Conservation (phyloP, 2,329 filamentous ascomycete genomes). For the Colletotrichum endophyticum region DNA sequence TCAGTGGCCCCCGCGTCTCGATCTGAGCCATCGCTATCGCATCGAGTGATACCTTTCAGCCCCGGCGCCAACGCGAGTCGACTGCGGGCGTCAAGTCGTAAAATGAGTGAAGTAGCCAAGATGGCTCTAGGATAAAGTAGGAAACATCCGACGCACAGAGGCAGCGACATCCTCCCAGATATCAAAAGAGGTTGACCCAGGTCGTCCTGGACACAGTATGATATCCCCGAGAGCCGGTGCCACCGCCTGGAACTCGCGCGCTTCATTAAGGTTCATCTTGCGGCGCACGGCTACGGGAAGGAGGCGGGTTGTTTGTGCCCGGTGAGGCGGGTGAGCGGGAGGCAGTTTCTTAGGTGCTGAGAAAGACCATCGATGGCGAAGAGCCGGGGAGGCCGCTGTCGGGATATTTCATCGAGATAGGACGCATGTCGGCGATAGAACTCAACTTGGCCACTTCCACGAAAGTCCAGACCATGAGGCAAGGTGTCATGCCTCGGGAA, state of each 20-base stretch:
- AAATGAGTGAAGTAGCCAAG: not conserved
- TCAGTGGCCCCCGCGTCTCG: not conserved
- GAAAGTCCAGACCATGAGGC: not conserved
- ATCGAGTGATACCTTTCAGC: not conserved
- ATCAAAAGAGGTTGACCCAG: not conserved
- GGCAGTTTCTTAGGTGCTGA: fast-evolving
- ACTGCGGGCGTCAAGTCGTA: not conserved
- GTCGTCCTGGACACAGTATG: not conserved
- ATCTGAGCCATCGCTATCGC: not conserved
- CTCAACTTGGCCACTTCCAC: not conserved
- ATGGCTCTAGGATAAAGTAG: not conserved
- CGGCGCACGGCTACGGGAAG: not conserved
- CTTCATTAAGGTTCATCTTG: not conserved
- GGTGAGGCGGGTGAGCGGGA: not conserved
- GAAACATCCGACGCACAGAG: not conserved
- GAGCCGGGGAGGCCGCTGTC: not conserved
- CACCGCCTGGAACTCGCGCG: not conserved
- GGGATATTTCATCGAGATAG: not conserved
- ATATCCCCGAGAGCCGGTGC: not conserved
- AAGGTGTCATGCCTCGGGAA: not conserved
- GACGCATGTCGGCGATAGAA: not conserved
- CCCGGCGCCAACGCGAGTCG: not conserved
- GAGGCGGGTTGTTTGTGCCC: not conserved
- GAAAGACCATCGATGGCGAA: not conserved
- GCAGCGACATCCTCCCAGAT: not conserved